These are phyloP conservation scores for Nyctanthes arbortristis DNA, from an alignment of 257 asterid genomes.

Conservation along the genomic window DNA sequence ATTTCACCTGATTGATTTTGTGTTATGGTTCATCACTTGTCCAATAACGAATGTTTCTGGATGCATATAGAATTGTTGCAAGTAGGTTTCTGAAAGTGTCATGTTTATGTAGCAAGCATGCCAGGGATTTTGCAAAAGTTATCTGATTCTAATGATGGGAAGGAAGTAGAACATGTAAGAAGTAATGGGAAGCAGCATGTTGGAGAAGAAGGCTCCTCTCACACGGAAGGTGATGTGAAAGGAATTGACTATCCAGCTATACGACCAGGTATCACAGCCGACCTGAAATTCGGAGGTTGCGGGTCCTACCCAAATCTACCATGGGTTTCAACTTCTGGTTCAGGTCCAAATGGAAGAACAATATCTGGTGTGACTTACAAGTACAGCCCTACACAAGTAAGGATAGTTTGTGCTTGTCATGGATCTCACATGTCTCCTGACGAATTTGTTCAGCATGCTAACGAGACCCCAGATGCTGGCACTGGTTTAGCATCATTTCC, in stretches of 20 bases:
- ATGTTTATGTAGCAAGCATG: slow-evolving; percentile 23
- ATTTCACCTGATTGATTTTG: neutral
- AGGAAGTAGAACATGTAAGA: slow-evolving; percentile 49
- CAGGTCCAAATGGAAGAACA: slow-evolving; percentile 79
- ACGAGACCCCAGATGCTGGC: slow-evolving; percentile 50
- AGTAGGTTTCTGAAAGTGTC: slow-evolving; percentile 23
- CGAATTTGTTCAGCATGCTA: slow-evolving; percentile 76
- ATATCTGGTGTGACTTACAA: slow-evolving; percentile 94
- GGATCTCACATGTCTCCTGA: slow-evolving; percentile 94
- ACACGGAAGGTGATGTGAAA: slow-evolving; percentile 45
- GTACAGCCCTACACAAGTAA: slow-evolving; percentile 78
- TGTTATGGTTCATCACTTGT: neutral
- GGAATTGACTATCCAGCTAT: slow-evolving; percentile 73
- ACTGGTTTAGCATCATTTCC: slow-evolving; percentile 54
- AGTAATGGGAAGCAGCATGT: slow-evolving; percentile 57
- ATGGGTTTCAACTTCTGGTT: slow-evolving; percentile 88
- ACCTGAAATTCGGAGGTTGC: slow-evolving; percentile 85
- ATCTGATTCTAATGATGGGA: slow-evolving; percentile 58
- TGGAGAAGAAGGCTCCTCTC: slow-evolving; percentile 62
- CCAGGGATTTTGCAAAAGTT: slow-evolving; percentile 46
- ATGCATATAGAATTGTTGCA: neutral
- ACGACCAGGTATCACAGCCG: slow-evolving; percentile 85
- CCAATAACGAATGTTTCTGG: neutral
- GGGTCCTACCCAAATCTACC: slow-evolving; percentile 89
- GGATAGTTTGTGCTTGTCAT: slow-evolving; percentile 92